Percentiles rank a stretch among this genome's conserved stretches.
phyloP scores from a whole-genome alignment of 768 basidiomycete species.

The Hericium rajendrae region DNA sequence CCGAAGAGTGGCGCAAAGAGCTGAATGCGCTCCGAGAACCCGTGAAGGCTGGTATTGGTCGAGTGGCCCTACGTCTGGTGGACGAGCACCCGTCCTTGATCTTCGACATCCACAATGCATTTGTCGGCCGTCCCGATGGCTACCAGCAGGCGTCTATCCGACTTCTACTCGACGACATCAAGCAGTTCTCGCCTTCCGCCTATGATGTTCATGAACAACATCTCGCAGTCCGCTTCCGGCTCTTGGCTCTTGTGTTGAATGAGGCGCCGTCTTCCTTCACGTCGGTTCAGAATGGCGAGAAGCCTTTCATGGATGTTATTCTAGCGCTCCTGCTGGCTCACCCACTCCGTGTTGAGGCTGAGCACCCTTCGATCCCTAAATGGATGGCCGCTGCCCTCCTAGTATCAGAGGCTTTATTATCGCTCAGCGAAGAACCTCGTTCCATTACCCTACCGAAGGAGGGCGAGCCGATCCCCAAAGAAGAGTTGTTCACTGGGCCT shows the following conservation, averaged over 20 bases:
- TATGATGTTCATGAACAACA: slow-evolving; percentile 67
- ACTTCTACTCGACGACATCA: slow-evolving; percentile 71
- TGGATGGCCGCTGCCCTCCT: slow-evolving; percentile 87
- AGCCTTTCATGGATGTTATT: slow-evolving; percentile 55
- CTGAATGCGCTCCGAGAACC: slow-evolving; percentile 59
- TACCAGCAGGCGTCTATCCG: slow-evolving; percentile 60
- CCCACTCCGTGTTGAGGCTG: slow-evolving; percentile 37
- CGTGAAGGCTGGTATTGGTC: slow-evolving; percentile 53
- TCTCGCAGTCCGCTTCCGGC: slow-evolving; percentile 71
- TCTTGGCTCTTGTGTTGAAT: slow-evolving; percentile 75
- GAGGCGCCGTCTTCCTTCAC: slow-evolving; percentile 59
- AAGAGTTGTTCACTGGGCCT: slow-evolving; percentile 51
- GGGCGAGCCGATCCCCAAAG: slow-evolving; percentile 46
- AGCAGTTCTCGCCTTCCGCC: slow-evolving; percentile 51
- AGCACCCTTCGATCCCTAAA: slow-evolving; percentile 53
- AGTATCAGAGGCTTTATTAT: slow-evolving; percentile 77
- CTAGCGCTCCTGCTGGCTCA: slow-evolving; percentile 57
- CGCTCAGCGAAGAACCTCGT: slow-evolving; percentile 63
- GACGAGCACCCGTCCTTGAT: slow-evolving; percentile 83
- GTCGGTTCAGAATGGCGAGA: slow-evolving; percentile 31
- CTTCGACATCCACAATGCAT: slow-evolving; percentile 80
- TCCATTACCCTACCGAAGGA: slow-evolving; percentile 59
- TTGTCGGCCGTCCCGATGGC: slow-evolving; percentile 51
- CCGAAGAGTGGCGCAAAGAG: slow-evolving; percentile 57
- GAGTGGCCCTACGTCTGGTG: slow-evolving; percentile 66